Conservation (phyloP, 1,284 basidiomycete genomes). For the Lentinula novae-zelandiae region DNA sequence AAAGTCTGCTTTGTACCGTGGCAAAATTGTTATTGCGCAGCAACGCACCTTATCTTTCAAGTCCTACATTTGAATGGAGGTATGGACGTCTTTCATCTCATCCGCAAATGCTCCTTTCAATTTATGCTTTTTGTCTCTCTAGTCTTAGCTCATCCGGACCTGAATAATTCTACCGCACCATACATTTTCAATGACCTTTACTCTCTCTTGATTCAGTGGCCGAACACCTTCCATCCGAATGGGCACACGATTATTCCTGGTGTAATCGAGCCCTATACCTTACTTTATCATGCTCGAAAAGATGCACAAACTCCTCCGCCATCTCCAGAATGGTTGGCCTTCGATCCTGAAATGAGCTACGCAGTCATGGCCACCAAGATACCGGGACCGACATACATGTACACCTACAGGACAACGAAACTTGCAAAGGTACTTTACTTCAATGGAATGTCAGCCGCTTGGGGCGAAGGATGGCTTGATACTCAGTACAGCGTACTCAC, state of each 20-base stretch:
- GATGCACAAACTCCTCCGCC: constrained; percentile 16
- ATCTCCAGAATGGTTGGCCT: constrained; percentile 22
- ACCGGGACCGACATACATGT: constrained; percentile 15
- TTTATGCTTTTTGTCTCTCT: background rate
- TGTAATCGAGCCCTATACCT: constrained; percentile 15
- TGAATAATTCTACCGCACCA: constrained; percentile 14
- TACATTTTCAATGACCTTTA: constrained; percentile 21
- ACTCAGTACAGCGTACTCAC: constrained; percentile 19
- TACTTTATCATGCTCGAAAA: constrained; percentile 20
- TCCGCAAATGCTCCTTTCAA: background rate
- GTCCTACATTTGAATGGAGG: background rate
- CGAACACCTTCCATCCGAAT: constrained; percentile 14
- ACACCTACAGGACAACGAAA: constrained; percentile 18
- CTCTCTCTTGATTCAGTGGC: constrained; percentile 19
- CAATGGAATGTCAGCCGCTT: constrained; percentile 20
- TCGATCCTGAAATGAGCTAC: constrained; percentile 19
- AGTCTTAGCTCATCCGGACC: background rate
- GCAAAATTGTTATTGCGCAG: background rate
- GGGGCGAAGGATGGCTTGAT: constrained; percentile 20
- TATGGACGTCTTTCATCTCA: background rate
- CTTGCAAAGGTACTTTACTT: constrained; percentile 14
- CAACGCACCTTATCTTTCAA: background rate
- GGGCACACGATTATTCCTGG: constrained; percentile 21
- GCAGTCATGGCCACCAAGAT: constrained; percentile 19
- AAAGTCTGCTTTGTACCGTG: background rate